These are phyloP conservation scores for Lentinula sp. DNA, from an alignment of 768 basidiomycete species.

Conservation along the genomic window DNA sequence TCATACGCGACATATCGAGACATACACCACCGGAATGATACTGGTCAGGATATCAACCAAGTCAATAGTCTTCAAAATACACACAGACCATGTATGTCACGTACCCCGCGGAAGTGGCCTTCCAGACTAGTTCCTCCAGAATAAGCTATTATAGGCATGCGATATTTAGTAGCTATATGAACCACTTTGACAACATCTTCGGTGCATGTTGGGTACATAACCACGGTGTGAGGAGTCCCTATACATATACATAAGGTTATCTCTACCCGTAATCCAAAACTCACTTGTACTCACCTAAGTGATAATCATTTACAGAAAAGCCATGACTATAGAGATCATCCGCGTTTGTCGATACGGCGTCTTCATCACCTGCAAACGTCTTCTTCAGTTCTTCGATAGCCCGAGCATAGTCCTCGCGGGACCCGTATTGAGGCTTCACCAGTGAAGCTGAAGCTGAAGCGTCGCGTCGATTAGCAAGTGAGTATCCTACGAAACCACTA, in stretches of 20 bases:
- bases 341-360: slow-evolving; percentile 44
- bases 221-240: not conserved
- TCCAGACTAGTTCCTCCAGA: slow-evolving; percentile 81
- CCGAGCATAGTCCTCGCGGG: slow-evolving; percentile 33
- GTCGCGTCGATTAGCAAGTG: not conserved
- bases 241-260: not conserved
- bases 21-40: slow-evolving; percentile 61
- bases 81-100: slow-evolving; percentile 13
- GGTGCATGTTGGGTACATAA: not conserved
- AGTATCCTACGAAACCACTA: not conserved
- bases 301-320: slow-evolving; percentile 65
- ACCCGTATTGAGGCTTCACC: slow-evolving; percentile 30
- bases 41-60: slow-evolving; percentile 13
- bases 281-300: slow-evolving; percentile 45
- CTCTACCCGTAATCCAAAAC: slow-evolving; percentile 4
- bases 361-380: slow-evolving; percentile 33
- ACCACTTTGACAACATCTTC: slow-evolving; percentile 77
- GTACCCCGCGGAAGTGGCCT: slow-evolving; percentile 63
- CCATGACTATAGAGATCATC: slow-evolving; percentile 52
- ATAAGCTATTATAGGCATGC: slow-evolving; percentile 73
- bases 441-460: too few relatives aligned
- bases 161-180: slow-evolving; percentile 64
- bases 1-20: slow-evolving; percentile 74
- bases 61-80: not conserved
- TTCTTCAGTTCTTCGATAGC: slow-evolving; percentile 53